Evolutionary conservation across 2,329 filamentous ascomycete species (phyloP), one percentile per base, ranked within the genome.

Genomic region (Leptographium radiaticola): DNA sequence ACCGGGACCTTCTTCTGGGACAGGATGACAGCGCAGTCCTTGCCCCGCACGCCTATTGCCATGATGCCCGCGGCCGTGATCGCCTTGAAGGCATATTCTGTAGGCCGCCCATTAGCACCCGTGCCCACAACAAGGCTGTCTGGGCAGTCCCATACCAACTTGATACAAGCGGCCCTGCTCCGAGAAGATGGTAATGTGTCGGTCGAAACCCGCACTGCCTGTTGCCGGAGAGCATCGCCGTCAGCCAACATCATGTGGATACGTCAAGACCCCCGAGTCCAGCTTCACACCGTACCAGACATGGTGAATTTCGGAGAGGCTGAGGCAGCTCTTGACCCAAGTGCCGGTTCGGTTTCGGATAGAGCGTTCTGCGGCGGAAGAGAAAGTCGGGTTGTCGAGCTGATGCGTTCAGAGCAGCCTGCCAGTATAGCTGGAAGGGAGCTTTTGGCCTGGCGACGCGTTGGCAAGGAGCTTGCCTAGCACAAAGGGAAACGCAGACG

Each of bases 1-100:
- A 96, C 91, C 56, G 93, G 91, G 62, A 98, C 93, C 76, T 98
- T 98, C 84, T 98, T 98, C 75, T 98, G 93, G 58, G 93, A 97
- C 68, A 98, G 76, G 52, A 98, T 88, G 46, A 98, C 93, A 38
- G 93, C 93, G 66, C 91, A 97, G 74, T 93, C 82, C 79, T 98
- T 98, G 71, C 93, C 93, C 67, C 89, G 81, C 62, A 98, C 83
- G 63, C 93, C 93, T 70, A 98, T 81, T 58, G 93, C 93, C 78
- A 95, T 98, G 75, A 98, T 97, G 73, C 97, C 97, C 63, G 93
- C 93, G 58, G 93, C 91, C 63, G 93, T 98, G 73, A 98, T 98
- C 56, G 93, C 93, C 77, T 98, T 98, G 84, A 98, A 98, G 64
- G 93, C 93, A 91, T 98, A 98, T 80, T 98, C 93, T 97, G 68